Conservation (phyloP, 371 early-diverging fungal genomes). For the Circinella minor region DNA sequence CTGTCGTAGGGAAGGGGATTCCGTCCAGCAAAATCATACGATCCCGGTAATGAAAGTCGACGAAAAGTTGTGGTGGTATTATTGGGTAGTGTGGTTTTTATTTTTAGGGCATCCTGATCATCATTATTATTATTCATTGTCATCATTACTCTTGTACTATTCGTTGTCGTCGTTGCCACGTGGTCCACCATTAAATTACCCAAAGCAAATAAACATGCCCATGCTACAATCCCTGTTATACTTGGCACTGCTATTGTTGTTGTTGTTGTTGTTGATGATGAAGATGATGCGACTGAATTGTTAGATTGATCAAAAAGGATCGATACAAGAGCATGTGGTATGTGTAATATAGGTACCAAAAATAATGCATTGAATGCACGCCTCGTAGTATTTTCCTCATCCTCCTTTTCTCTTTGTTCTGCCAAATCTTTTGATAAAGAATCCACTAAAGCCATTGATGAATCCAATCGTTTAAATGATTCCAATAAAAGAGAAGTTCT, state of each 20-base stretch:
- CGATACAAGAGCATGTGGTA: conserved; percentile 39
- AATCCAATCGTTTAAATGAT: conserved; percentile 48
- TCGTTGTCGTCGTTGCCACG: conserved; percentile 1
- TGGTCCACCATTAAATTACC: conserved; percentile 40
- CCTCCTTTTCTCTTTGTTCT: neutral
- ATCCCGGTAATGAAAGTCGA: conserved; percentile 8
- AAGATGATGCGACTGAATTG: neutral
- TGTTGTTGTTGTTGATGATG: conserved; percentile 10
- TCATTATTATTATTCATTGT: no score
- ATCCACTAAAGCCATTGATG: conserved; percentile 51
- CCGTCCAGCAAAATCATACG: conserved; percentile 5
- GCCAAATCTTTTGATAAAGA: conserved; percentile 53
- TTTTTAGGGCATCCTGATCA: conserved; percentile 5
- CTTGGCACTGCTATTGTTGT: conserved; percentile 2
- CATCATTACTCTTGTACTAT: neutral
- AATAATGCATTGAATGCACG: conserved; percentile 18
- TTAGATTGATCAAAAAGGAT: conserved; percentile 28
- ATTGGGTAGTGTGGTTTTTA: neutral
- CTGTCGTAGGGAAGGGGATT: neutral
- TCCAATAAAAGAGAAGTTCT: conserved; percentile 27
- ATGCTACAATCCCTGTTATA: conserved; percentile 35
- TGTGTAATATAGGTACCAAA: conserved; percentile 41
- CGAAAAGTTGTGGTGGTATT: neutral
- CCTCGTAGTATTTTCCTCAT: neutral
- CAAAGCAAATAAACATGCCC: conserved; percentile 42